Conservation (phyloP, 1,139 yeast genomes). For the Saccharomycopsis hybrid region DNA sequence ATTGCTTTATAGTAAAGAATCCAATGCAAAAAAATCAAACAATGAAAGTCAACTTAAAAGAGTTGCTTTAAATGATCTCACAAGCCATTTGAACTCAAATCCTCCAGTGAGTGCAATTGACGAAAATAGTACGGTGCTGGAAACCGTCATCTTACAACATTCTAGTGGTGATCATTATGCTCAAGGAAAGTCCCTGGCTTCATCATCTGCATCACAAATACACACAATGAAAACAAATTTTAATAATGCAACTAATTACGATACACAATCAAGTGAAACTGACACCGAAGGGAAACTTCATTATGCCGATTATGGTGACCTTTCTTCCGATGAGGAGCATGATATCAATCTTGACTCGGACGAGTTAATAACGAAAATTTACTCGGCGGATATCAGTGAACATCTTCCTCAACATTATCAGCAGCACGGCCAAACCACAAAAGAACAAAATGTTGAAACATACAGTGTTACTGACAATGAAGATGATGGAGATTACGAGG, state of each 20-base stretch:
- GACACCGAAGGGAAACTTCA: not conserved
- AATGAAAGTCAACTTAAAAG: slow-evolving; percentile 2
- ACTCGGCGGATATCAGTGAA: not conserved
- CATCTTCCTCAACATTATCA: not conserved
- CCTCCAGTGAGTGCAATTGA: not conserved
- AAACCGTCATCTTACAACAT: no score
- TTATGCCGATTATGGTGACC: slow-evolving; percentile 5
- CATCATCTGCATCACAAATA: not conserved
- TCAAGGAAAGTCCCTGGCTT: not conserved
- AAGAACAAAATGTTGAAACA: not conserved
- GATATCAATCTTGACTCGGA: not conserved
- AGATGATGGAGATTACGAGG: not conserved
- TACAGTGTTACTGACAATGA: not conserved
- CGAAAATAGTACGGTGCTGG: not conserved
- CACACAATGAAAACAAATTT: not conserved
- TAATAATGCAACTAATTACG: not conserved
- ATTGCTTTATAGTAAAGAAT: not conserved
- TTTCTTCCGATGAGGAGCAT: not conserved
- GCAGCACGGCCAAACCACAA: not conserved
- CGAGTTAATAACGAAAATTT: not conserved
- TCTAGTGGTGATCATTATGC: not conserved
- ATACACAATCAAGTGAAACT: slow-evolving; percentile 4
- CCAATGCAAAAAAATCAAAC: not conserved
- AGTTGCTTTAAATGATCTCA: slow-evolving; percentile 14
- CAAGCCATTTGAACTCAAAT: slow-evolving; percentile 8